Percentiles rank a stretch among this genome's conserved stretches.
These are phyloP conservation scores for carrot (Daucus carota) DNA, from an alignment of 129 eudicot species.

Conservation along the genomic window DNA sequence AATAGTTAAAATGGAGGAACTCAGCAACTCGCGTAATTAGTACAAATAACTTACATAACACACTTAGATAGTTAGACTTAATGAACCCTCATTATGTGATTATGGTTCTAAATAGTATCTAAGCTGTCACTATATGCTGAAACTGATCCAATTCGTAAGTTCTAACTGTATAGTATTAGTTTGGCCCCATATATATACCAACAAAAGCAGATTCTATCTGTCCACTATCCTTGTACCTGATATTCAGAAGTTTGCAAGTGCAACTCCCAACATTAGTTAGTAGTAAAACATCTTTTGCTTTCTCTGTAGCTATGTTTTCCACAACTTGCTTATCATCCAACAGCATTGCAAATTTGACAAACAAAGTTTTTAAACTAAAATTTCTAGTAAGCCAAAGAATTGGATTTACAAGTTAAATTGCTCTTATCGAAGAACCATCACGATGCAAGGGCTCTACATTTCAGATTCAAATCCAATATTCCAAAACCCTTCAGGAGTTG, in stretches of 20 bases:
- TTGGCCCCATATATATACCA: not conserved
- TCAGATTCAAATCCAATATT: slow-evolving; percentile 98
- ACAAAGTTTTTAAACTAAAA: not conserved
- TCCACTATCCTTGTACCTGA: not conserved
- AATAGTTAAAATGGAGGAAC: too few relatives aligned
- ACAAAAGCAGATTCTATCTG: not conserved
- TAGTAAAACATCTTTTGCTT: not conserved
- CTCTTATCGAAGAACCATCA: not conserved
- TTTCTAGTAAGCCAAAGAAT: not conserved
- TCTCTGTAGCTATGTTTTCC: not conserved
- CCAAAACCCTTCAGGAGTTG: slow-evolving; percentile 98
- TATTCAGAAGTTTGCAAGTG: not conserved
- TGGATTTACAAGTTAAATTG: not conserved
- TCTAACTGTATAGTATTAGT: not conserved
- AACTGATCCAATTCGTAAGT: too few relatives aligned
- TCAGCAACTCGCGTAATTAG: too few relatives aligned
- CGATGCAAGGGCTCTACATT: slow-evolving; percentile 29
- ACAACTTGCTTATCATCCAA: not conserved
- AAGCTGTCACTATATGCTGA: too few relatives aligned
- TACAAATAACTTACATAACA: too few relatives aligned
- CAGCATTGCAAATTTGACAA: not conserved
- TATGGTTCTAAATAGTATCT: too few relatives aligned
- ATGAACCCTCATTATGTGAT: too few relatives aligned
- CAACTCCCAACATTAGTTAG: not conserved
- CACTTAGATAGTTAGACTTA: too few relatives aligned